Percentiles rank a stretch among this genome's conserved stretches.
phyloP scores from a whole-genome alignment of 345 rosid genomes.

The Dovyalis caffra region DNA sequence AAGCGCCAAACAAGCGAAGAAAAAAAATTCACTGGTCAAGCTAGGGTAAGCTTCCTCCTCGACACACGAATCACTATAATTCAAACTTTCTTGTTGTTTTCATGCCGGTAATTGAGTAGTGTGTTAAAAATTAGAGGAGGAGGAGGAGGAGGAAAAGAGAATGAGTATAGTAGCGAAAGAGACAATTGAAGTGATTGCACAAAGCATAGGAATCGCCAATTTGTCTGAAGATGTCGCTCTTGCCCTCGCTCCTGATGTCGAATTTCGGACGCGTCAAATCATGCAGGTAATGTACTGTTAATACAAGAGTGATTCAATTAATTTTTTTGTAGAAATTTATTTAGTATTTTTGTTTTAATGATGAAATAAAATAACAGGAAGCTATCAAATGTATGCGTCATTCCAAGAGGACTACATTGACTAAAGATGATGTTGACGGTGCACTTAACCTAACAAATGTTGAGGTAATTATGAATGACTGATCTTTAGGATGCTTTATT shows the following conservation, averaged over 20 bases:
- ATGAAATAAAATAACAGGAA: conserved; percentile 38
- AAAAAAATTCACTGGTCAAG: too few species aligned
- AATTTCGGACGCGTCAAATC: conserved; percentile 87
- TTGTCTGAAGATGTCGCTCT: conserved; percentile 72
- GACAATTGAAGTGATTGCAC: conserved; percentile 84
- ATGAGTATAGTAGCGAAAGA: conserved; percentile 93
- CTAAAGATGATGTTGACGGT: conserved; percentile 76
- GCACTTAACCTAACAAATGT: conserved; percentile 78
- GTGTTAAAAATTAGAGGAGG: too few species aligned
- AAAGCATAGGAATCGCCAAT: conserved; percentile 72
- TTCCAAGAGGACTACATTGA: conserved; percentile 71
- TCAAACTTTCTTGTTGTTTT: too few species aligned
- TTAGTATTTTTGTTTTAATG: too few species aligned
- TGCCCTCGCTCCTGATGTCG: conserved; percentile 91
- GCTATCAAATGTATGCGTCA: conserved; percentile 97
- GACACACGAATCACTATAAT: too few species aligned
- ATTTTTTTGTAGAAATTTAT: too few species aligned
- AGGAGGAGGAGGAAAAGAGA: conserved; percentile 4
- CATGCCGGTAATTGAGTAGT: too few species aligned
- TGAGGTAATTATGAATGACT: conserved; percentile 48
- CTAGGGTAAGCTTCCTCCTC: too few species aligned
- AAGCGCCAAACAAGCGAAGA: too few species aligned
- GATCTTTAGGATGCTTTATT: too few species aligned
- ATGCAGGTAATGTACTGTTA: conserved; percentile 59
- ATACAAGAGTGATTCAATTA: too few species aligned